These are phyloP conservation scores for Salisapilia sapeloensis DNA, from an alignment of 352 stramenopile genomes.

Conservation along the genomic window DNA sequence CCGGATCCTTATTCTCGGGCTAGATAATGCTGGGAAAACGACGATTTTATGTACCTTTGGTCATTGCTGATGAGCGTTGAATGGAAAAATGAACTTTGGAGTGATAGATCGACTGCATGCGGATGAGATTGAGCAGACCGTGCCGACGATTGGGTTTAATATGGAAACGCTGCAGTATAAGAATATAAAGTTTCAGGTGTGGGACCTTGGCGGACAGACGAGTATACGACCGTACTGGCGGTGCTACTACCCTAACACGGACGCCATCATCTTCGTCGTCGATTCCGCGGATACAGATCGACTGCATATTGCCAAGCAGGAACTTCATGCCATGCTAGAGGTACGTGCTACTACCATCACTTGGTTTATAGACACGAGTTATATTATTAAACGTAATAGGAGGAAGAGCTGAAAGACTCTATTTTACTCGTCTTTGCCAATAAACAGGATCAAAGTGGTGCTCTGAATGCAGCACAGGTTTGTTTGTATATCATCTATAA, in stretches of 20 bases:
- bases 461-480: slow-evolving; percentile 77
- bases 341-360: slow-evolving; percentile 7
- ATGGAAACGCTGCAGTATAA: slow-evolving; percentile 87
- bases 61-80: too few species aligned
- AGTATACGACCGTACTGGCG: slow-evolving; percentile 99
- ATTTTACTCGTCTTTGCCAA: slow-evolving; percentile 99
- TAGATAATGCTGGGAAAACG: slow-evolving; percentile 99
- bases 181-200: slow-evolving; percentile 97
- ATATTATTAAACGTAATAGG: too few species aligned
- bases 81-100: too few species aligned
- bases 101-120: slow-evolving; percentile 53
- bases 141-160: slow-evolving; percentile 98
- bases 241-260: slow-evolving; percentile 99
- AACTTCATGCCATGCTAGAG: slow-evolving; percentile 96
- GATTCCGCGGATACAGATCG: slow-evolving; percentile 93
- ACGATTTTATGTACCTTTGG: slow-evolving; percentile 95
- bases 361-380: slow-evolving; percentile 1
- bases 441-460: slow-evolving; percentile 98
- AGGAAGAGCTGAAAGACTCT: slow-evolving; percentile 98
- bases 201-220: slow-evolving; percentile 99
- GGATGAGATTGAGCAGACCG: slow-evolving; percentile 96
- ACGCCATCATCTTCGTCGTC: slow-evolving; percentile 94
- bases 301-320: slow-evolving; percentile 94
- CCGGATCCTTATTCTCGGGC: slow-evolving; percentile 97
- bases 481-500: slow-evolving; percentile 1